These are phyloP conservation scores for Didymella sp. DNA, from an alignment of 2,329 filamentous ascomycete genomes.

Conservation along the genomic window DNA sequence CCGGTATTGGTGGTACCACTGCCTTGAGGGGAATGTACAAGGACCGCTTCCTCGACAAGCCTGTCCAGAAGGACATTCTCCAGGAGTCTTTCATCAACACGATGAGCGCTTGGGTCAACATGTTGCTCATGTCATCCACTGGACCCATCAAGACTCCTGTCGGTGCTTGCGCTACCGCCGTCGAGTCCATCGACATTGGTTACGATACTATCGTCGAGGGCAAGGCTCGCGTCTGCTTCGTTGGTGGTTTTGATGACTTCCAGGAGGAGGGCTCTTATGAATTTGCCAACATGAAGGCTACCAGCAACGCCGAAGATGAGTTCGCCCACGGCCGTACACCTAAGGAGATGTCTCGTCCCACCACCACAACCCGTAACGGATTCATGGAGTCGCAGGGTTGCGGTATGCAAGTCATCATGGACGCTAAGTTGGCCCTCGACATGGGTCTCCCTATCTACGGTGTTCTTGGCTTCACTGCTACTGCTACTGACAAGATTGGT, in stretches of 20 bases:
- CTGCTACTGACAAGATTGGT: slow-evolving; percentile 98
- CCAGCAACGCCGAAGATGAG: slow-evolving; percentile 96
- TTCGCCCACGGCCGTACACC: slow-evolving; percentile 94
- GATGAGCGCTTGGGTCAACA: slow-evolving; percentile 99
- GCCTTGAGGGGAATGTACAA: slow-evolving; percentile 98
- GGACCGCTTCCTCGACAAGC: slow-evolving; percentile 95
- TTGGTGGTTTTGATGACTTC: slow-evolving; percentile 99
- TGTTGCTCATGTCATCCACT: slow-evolving; percentile 95
- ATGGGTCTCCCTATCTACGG: slow-evolving; percentile 99
- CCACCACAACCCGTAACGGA: slow-evolving; percentile 93
- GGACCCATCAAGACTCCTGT: slow-evolving; percentile 99
- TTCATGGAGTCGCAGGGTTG: slow-evolving; percentile 99
- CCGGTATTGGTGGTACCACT: slow-evolving; percentile 93
- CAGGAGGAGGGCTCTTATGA: slow-evolving; percentile 99
- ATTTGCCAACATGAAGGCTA: slow-evolving; percentile 99
- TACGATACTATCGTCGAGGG: slow-evolving; percentile 98
- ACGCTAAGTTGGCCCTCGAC: slow-evolving; percentile 89
- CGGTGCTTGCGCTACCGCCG: slow-evolving; percentile 94
- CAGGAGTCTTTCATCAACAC: slow-evolving; percentile 99
- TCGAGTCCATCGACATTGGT: slow-evolving; percentile 96
- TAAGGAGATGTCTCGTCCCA: slow-evolving; percentile 96
- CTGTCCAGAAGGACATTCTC: slow-evolving; percentile 96
- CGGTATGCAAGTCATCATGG: slow-evolving; percentile 99
- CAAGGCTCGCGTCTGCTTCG: slow-evolving; percentile 96
- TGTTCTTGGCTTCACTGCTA: slow-evolving; percentile 90